These are phyloP conservation scores for Agrocybe praecox DNA, from an alignment of 768 basidiomycete species.

Conservation along the genomic window DNA sequence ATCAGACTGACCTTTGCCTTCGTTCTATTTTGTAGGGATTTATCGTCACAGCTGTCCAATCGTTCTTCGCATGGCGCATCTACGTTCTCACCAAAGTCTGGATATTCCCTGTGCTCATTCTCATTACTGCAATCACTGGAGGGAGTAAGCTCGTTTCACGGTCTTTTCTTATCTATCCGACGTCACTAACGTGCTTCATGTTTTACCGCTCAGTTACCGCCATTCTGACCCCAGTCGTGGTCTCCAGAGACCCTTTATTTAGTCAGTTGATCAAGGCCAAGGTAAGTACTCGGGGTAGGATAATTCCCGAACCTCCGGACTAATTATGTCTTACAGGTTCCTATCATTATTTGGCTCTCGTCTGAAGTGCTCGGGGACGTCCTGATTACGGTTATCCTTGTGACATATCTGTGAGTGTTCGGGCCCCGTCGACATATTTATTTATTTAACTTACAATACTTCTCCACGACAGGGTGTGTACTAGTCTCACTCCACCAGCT, in stretches of 20 bases:
- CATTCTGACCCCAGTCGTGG: constrained; percentile 24
- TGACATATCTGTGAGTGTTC: constrained; percentile 39
- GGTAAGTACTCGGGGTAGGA: not conserved
- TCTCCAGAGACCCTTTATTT: constrained; percentile 17
- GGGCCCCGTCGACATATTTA: not conserved
- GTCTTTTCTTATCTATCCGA: no score
- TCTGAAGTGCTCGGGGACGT: constrained; percentile 41
- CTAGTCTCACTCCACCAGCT: not conserved
- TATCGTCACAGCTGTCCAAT: constrained; percentile 41
- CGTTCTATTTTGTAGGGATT: constrained; percentile 32
- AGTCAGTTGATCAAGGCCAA: constrained; percentile 23
- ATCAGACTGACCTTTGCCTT: not conserved
- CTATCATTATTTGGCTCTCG: constrained; percentile 39
- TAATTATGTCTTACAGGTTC: not conserved
- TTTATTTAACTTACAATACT: not conserved
- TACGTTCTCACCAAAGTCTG: constrained; percentile 21
- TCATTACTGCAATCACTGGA: constrained; percentile 14
- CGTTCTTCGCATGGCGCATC: constrained; percentile 44
- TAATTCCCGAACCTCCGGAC: not conserved
- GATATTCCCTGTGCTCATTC: constrained; percentile 13
- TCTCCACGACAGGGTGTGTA: not conserved
- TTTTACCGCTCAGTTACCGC: constrained; percentile 15
- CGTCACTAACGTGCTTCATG: not conserved
- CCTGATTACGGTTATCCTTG: constrained; percentile 41
- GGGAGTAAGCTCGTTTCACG: constrained; percentile 12